These are phyloP conservation scores for Inga oerstediana DNA, from an alignment of 306 rosid species.

Conservation along the genomic window DNA sequence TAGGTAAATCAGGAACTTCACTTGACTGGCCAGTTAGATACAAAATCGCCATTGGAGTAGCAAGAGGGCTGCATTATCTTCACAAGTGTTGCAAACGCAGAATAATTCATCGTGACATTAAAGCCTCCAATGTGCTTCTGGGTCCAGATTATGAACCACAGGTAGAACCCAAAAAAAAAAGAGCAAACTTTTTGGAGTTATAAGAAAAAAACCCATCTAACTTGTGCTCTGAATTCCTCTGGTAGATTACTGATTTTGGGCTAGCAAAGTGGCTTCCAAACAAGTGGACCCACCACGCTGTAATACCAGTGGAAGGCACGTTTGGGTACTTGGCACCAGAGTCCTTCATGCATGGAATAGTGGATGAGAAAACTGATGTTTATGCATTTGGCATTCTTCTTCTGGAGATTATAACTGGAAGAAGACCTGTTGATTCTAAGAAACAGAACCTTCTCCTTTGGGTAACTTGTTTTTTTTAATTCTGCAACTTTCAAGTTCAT, in stretches of 20 bases:
- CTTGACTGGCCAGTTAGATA: constrained; percentile 81
- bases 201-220: not conserved
- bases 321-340: constrained; percentile 96
- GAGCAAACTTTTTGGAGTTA: not conserved
- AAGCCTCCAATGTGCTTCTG: constrained; percentile 94
- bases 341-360: constrained; percentile 91
- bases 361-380: constrained; percentile 90
- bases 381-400: constrained; percentile 86
- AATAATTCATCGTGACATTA: constrained; percentile 92
- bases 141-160: constrained; percentile 92
- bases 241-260: constrained; percentile 89
- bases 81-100: constrained; percentile 85
- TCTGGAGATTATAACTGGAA: constrained; percentile 83
- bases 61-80: constrained; percentile 93
- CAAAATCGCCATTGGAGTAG: constrained; percentile 82
- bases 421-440: constrained; percentile 88
- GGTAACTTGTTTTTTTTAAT: constrained; percentile 46
- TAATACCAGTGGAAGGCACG: constrained; percentile 90
- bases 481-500: not conserved
- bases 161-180: constrained; percentile 41
- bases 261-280: constrained; percentile 99
- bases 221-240: not conserved
- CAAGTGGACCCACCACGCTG: constrained; percentile 97
- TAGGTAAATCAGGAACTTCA: constrained; percentile 58
- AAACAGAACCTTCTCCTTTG: constrained; percentile 83